These are phyloP conservation scores for Globisporangium canariense DNA, from an alignment of 352 stramenopile species.

Conservation along the genomic window DNA sequence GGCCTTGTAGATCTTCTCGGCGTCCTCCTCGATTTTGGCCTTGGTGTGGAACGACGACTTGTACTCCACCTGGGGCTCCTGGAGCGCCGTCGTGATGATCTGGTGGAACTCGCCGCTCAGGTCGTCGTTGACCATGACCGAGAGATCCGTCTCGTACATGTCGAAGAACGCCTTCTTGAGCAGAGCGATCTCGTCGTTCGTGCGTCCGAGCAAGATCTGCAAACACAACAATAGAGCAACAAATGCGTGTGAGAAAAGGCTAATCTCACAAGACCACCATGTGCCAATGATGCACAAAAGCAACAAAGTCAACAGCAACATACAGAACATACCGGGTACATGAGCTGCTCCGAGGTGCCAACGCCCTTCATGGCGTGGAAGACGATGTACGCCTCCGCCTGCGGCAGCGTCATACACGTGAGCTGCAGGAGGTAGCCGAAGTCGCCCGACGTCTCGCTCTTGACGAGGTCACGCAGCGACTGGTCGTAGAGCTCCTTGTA, in stretches of 20 bases:
- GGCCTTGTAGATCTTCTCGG: constrained; percentile 66
- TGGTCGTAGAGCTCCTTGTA: constrained; percentile 42
- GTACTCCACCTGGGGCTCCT: constrained; percentile 21
- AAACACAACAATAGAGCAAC: neutral
- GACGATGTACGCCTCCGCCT: constrained; percentile 70
- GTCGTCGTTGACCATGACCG: constrained; percentile 58
- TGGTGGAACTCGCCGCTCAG: constrained; percentile 76
- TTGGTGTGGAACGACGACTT: constrained; percentile 50
- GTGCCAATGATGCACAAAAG: no score
- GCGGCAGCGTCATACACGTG: constrained; percentile 65
- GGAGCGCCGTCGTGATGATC: constrained; percentile 68
- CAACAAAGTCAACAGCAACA: neutral
- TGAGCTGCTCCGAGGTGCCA: neutral
- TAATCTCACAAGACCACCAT: no score
- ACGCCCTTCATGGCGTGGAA: constrained; percentile 66
- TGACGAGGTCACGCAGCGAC: constrained; percentile 47
- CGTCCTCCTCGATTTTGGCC: constrained; percentile 59
- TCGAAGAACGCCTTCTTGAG: constrained; percentile 79
- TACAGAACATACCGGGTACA: neutral
- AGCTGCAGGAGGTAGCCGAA: constrained; percentile 67
- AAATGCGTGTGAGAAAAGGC: neutral
- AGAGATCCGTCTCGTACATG: constrained; percentile 63
- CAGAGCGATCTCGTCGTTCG: constrained; percentile 79
- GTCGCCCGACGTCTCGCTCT: constrained; percentile 74
- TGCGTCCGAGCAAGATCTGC: constrained; percentile 60